phyloP scores from a whole-genome alignment of 805 yeast genomes.

The Yarrowia keelungensis region DNA sequence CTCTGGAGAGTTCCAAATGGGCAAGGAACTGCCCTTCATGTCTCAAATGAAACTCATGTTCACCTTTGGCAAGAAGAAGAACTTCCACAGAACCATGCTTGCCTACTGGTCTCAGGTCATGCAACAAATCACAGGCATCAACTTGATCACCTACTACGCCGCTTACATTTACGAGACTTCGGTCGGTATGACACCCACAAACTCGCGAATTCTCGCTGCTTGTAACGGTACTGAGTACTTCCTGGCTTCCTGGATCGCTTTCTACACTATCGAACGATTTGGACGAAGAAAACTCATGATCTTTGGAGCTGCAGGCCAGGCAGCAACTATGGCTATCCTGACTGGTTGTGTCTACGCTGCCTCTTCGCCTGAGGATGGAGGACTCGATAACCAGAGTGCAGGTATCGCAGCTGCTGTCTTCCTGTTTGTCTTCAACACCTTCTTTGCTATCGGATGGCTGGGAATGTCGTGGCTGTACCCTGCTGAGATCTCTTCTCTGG shows the following conservation, averaged over 20 bases:
- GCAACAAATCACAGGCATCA: constrained; percentile 90
- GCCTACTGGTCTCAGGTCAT: constrained; percentile 55
- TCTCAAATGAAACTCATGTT: constrained; percentile 14
- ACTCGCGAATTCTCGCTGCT: constrained; percentile 15
- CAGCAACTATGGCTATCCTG: constrained; percentile 21
- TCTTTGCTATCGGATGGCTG: constrained; percentile 17
- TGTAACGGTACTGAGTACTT: constrained; percentile 23
- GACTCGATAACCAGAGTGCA: constrained; percentile 4
- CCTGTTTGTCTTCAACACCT: constrained; percentile 19
- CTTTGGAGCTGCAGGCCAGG: constrained; percentile 20
- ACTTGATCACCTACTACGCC: constrained; percentile 56
- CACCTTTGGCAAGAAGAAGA: constrained; percentile 35
- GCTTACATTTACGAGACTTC: constrained; percentile 13
- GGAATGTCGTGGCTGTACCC: constrained; percentile 21
- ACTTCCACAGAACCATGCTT: constrained; percentile 45
- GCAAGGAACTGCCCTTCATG: constrained; percentile 2
- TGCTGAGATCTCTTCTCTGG: constrained; percentile 5
- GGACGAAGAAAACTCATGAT: constrained; percentile 26
- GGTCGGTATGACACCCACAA: constrained; percentile 13
- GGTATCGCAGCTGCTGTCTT: constrained; percentile 47
- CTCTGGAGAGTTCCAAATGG: not conserved
- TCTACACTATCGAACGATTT: constrained; percentile 12
- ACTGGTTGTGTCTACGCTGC: constrained; percentile 23
- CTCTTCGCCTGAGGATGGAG: constrained; percentile 5
- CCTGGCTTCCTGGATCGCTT: constrained; percentile 16